phyloP scores from a whole-genome alignment of 2,329 filamentous ascomycete species.

The Scedosporium boydii region DNA sequence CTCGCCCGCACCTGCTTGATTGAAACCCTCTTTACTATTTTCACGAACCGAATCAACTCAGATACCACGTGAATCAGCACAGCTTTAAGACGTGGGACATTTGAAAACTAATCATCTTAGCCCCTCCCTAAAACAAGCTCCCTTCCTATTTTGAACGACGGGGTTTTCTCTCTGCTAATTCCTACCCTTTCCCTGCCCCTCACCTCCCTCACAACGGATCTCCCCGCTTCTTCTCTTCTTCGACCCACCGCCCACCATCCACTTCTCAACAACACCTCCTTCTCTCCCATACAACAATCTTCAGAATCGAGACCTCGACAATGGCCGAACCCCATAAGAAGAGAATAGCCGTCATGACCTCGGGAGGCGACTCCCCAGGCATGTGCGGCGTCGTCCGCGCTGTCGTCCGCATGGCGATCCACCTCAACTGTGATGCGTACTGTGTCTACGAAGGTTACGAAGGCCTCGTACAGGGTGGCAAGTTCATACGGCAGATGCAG shows the following conservation, averaged over 20 bases:
- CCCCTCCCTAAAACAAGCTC: not conserved
- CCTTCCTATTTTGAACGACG: not conserved
- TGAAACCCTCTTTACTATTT: too few species aligned
- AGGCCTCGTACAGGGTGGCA: slow-evolving; percentile 79
- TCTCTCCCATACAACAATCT: not conserved
- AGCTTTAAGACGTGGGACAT: too few species aligned
- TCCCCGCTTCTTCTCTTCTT: not conserved
- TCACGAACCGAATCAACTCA: too few species aligned
- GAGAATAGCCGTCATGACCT: slow-evolving; percentile 86
- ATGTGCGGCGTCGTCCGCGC: slow-evolving; percentile 91
- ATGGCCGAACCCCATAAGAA: slow-evolving; percentile 39
- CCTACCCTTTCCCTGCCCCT: not conserved
- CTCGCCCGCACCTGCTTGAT: too few species aligned
- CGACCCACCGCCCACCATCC: not conserved
- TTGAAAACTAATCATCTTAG: too few species aligned
- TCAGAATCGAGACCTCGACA: slow-evolving; percentile 6
- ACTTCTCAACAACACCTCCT: not conserved
- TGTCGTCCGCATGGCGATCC: slow-evolving; percentile 83
- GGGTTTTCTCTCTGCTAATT: not conserved
- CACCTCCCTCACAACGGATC: not conserved
- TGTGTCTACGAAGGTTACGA: slow-evolving; percentile 93
- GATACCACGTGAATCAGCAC: too few species aligned
- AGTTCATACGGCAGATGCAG: slow-evolving; percentile 76
- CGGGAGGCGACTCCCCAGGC: slow-evolving; percentile 85
- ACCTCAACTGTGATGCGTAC: slow-evolving; percentile 70